Evolutionary conservation across 306 rosid species (phyloP).

Genomic region (Sicyos edulis): DNA sequence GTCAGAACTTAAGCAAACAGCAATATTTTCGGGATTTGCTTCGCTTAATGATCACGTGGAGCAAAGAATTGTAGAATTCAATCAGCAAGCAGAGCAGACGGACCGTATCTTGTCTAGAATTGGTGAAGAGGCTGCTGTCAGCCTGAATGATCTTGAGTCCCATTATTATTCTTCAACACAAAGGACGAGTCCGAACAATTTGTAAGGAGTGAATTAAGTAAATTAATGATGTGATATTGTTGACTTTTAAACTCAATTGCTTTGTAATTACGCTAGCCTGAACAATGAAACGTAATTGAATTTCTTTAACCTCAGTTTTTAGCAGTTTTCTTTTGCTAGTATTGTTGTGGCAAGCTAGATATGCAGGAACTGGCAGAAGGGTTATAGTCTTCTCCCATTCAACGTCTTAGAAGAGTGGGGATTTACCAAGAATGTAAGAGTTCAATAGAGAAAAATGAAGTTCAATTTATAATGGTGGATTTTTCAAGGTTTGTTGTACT

Average conservation of each 20-base stretch:
- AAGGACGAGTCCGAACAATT: slow-evolving; percentile 26
- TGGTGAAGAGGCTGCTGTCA: slow-evolving; percentile 84
- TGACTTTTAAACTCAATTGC: slow-evolving; percentile 1
- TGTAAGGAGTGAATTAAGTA: not conserved
- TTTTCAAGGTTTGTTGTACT: not conserved
- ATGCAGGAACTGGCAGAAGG: not conserved
- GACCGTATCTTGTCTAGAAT: slow-evolving; percentile 55
- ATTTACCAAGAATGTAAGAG: too few relatives aligned
- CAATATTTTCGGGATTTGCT: slow-evolving; percentile 90
- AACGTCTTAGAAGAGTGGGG: too few relatives aligned
- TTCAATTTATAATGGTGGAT: not conserved
- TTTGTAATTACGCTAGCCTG: not conserved
- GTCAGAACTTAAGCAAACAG: slow-evolving; percentile 83
- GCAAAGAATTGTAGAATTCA: slow-evolving; percentile 64
- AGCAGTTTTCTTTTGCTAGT: not conserved
- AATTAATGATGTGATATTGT: not conserved
- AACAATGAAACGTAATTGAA: not conserved
- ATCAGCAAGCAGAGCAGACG: slow-evolving; percentile 57
- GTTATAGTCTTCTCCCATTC: not conserved
- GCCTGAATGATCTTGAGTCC: slow-evolving; percentile 76
- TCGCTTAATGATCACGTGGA: slow-evolving; percentile 88
- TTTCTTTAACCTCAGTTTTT: not conserved
- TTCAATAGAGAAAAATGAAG: not conserved
- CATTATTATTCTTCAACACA: slow-evolving; percentile 61
- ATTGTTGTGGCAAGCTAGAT: not conserved